These are phyloP conservation scores for Dioscorea alata DNA, from an alignment of 106 monocot genomes.

Conservation along the genomic window DNA sequence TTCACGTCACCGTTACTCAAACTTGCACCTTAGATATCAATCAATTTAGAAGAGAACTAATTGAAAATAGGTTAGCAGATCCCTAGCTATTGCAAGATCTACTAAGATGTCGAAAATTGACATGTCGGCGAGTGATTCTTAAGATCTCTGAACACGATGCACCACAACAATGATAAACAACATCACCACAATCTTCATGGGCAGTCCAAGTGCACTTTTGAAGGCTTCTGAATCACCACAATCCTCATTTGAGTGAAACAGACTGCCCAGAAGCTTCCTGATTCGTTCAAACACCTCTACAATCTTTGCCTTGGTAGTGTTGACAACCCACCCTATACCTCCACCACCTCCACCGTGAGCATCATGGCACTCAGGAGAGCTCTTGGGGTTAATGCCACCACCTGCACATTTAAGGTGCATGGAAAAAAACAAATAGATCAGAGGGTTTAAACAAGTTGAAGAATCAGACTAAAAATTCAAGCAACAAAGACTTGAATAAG, in stretches of 20 bases:
- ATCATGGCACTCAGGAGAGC: constrained; percentile 2
- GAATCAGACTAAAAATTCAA: not conserved
- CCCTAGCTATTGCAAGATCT: not conserved
- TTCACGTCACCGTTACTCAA: not conserved
- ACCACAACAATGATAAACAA: constrained; percentile 39
- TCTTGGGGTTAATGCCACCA: not conserved
- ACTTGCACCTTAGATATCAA: not conserved
- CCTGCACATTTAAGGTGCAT: not conserved
- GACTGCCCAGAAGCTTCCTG: constrained; percentile 27
- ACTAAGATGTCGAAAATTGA: not conserved
- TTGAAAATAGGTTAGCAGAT: not conserved
- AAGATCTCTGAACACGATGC: constrained; percentile 13
- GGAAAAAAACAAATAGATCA: not conserved
- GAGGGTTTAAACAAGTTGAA: not conserved
- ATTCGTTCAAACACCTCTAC: constrained; percentile 42
- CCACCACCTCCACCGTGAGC: constrained; percentile 4
- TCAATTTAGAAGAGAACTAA: not conserved
- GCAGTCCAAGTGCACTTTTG: constrained; percentile 32
- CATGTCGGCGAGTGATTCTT: constrained; percentile 24
- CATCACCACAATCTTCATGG: constrained; percentile 46
- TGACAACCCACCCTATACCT: constrained; percentile 31
- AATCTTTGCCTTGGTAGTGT: constrained; percentile 35
- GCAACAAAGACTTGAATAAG: not conserved
- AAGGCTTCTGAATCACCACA: constrained; percentile 6
- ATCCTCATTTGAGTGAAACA: constrained; percentile 25